Percentiles rank a stretch among this genome's conserved stretches.
Conservation (phyloP, 768 basidiomycete genomes). For the Mycena olivaceomarginata region DNA sequence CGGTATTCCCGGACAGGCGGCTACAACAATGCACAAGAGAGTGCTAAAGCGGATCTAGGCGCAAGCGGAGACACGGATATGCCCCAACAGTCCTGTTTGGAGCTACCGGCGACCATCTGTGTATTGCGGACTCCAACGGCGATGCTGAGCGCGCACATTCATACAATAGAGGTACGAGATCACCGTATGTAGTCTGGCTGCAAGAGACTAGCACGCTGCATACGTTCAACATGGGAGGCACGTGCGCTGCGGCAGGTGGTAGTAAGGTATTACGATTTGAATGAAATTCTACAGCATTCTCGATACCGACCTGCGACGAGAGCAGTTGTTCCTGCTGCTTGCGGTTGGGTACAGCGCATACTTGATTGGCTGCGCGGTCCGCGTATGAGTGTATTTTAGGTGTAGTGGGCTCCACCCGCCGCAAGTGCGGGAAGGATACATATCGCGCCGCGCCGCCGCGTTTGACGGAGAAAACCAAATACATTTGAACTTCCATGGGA, state of each 20-base stretch:
- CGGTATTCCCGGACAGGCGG: no score
- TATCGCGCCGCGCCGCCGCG: constrained; percentile 1
- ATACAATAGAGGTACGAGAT: neutral
- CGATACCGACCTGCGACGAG: no score
- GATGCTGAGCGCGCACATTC: constrained; percentile 15
- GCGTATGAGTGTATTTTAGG: no score
- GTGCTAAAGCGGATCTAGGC: neutral
- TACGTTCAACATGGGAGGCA: constrained; percentile 14
- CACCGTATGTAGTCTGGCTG: constrained; percentile 7
- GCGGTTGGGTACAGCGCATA: no score
- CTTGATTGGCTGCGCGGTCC: no score
- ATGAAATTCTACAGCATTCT: no score
- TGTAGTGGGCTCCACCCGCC: no score
- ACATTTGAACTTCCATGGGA: constrained; percentile 10
- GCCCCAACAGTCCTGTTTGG: constrained; percentile 21
- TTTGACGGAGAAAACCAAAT: constrained; percentile 13
- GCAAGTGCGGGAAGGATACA: no score
- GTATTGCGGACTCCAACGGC: constrained; percentile 16
- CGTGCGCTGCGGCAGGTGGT: no score
- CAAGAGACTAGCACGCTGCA: constrained; percentile 8
- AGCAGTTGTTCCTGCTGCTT: no score
- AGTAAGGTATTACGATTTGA: neutral
- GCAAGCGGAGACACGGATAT: constrained; percentile 12
- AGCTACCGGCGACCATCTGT: constrained; percentile 22
- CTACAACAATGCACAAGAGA: no score